phyloP scores from a whole-genome alignment of 1,284 basidiomycete genomes.

The Agaricales sp. region DNA sequence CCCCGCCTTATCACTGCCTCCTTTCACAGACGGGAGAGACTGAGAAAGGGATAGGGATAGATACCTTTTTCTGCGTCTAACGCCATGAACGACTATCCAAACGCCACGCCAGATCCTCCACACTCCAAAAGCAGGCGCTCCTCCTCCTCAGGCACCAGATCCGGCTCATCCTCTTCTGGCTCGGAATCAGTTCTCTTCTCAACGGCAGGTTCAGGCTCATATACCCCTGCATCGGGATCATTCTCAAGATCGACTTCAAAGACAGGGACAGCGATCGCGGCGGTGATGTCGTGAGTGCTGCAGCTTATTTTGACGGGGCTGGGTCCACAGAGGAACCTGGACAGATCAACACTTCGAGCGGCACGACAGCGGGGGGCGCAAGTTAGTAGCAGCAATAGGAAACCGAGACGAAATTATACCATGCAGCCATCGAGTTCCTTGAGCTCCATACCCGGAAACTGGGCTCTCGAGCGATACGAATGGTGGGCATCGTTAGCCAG shows the following conservation, averaged over 20 bases:
- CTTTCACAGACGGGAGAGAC: no score
- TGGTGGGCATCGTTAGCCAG: not conserved
- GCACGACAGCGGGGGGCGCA: no score
- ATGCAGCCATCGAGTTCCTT: not conserved
- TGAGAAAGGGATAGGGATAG: no score
- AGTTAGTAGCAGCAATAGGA: no score
- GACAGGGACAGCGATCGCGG: not conserved
- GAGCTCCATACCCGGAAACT: not conserved
- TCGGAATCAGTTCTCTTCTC: no score
- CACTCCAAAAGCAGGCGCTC: conserved; percentile 16
- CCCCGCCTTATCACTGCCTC: no score
- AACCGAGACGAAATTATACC: not conserved
- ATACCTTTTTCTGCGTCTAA: no score
- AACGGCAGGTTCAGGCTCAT: no score
- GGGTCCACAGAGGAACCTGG: not conserved
- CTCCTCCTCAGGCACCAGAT: conserved; percentile 16
- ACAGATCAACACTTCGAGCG: not conserved
- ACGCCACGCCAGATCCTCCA: no score
- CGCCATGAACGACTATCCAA: no score
- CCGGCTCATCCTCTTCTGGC: conserved; percentile 16
- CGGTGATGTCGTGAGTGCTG: no score
- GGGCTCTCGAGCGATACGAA: not conserved
- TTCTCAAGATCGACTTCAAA: not conserved
- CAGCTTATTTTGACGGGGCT: no score
- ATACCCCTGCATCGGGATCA: not conserved